Conservation (phyloP, 2,329 filamentous ascomycete species). For the Westerdykella aurantiaca region DNA sequence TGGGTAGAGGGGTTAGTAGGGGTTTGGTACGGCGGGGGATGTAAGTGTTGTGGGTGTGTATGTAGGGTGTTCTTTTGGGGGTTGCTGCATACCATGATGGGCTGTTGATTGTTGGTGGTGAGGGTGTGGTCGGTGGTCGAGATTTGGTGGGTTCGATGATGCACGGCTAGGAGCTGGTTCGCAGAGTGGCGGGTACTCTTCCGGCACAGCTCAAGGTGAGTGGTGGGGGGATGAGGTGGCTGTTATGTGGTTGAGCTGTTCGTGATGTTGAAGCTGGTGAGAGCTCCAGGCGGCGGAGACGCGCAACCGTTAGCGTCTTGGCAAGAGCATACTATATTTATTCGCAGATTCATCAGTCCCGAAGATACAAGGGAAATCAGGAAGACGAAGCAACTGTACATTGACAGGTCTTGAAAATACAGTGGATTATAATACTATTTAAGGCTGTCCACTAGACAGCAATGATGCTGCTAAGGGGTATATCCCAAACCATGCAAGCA, state of each 20-base stretch:
- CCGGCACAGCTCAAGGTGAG: not conserved
- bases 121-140: not conserved
- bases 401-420: not conserved
- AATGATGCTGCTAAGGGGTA: slow-evolving; percentile 23
- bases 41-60: slow-evolving; percentile 3
- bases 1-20: slow-evolving; percentile 35
- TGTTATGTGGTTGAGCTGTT: slow-evolving; percentile 4
- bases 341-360: no score
- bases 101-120: not conserved
- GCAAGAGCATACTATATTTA: slow-evolving; percentile 4
- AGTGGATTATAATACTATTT: not conserved
- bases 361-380: no score
- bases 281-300: slow-evolving; percentile 30
- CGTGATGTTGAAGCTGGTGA: not conserved
- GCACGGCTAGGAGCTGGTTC: no score
- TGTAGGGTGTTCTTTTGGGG: slow-evolving; percentile 5
- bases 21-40: not conserved
- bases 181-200: no score
- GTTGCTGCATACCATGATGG: not conserved
- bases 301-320: slow-evolving; percentile 29
- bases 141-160: not conserved
- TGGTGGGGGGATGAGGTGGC: not conserved
- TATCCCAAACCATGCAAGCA: slow-evolving; percentile 28
- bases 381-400: no score
- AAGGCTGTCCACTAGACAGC: slow-evolving; percentile 6